phyloP scores from a whole-genome alignment of 2,329 filamentous ascomycete genomes.

The Lasiodiplodia sp. region DNA sequence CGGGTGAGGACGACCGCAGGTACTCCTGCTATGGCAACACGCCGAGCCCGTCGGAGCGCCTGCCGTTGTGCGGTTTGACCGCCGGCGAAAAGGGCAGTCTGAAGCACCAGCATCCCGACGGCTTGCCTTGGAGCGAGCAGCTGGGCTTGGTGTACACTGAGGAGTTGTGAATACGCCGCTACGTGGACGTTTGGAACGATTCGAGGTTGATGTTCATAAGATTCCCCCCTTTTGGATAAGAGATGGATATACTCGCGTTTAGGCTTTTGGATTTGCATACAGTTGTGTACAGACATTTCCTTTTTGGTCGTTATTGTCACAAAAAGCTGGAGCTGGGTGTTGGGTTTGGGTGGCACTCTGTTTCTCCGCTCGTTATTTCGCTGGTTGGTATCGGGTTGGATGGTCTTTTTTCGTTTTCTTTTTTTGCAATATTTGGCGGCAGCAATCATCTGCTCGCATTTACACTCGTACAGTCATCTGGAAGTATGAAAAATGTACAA shows the following conservation, averaged over 20 bases:
- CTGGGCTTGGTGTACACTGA: constrained; percentile 1
- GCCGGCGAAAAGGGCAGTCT: background rate
- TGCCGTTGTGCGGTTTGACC: background rate
- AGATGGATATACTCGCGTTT: background rate
- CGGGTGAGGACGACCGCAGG: constrained; percentile 16
- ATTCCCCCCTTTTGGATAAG: constrained; percentile 1
- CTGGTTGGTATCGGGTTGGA: background rate
- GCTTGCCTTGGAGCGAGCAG: background rate
- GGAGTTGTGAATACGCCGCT: background rate
- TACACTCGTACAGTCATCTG: background rate
- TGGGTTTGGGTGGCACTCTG: background rate
- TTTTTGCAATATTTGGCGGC: background rate
- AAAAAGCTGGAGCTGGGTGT: constrained; percentile 7
- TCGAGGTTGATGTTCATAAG: background rate
- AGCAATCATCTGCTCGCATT: background rate
- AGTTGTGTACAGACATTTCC: background rate
- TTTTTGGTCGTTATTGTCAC: background rate
- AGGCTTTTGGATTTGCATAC: background rate
- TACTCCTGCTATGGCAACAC: constrained; percentile 24
- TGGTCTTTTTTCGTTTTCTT: background rate
- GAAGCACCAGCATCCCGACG: constrained; percentile 2
- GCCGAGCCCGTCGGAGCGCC: background rate
- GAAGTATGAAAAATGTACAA: constrained; percentile 1
- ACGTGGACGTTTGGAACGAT: background rate
- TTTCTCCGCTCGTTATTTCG: background rate